phyloP scores from a whole-genome alignment of 768 basidiomycete species.

The Collybia mongolica region DNA sequence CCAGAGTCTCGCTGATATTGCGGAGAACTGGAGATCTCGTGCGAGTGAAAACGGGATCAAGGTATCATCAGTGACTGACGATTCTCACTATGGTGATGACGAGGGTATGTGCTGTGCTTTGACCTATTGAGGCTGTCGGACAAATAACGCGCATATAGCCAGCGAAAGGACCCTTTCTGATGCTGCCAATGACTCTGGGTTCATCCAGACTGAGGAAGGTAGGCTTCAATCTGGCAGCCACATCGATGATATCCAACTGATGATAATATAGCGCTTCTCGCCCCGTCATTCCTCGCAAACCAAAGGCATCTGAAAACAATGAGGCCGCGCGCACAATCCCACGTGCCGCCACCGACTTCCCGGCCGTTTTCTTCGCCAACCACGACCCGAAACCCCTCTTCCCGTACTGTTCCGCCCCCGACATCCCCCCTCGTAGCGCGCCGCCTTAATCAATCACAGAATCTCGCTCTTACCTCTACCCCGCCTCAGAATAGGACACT shows the following conservation, averaged over 20 bases:
- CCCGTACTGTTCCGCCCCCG: slow-evolving; percentile 22
- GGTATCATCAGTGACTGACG: slow-evolving; percentile 52
- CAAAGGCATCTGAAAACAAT: slow-evolving; percentile 31
- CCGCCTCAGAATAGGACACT: slow-evolving; percentile 68
- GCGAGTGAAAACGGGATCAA: slow-evolving; percentile 73
- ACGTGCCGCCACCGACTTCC: slow-evolving; percentile 35
- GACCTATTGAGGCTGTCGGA: slow-evolving; percentile 1
- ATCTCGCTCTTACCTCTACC: slow-evolving; percentile 44
- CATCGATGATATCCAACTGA: slow-evolving; percentile 12
- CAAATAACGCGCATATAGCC: slow-evolving; percentile 47
- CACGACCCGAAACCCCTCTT: slow-evolving; percentile 18
- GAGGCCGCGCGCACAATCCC: slow-evolving; percentile 58
- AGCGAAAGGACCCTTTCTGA: slow-evolving; percentile 51
- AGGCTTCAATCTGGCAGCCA: slow-evolving; percentile 4
- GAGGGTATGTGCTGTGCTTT: slow-evolving; percentile 36
- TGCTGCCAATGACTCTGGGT: slow-evolving; percentile 42
- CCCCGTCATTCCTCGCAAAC: slow-evolving; percentile 56
- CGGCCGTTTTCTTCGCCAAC: slow-evolving; percentile 36
- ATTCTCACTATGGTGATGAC: slow-evolving; percentile 42
- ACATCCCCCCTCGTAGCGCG: slow-evolving; percentile 34
- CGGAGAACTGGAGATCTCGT: slow-evolving; percentile 70
- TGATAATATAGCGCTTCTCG: slow-evolving; percentile 45
- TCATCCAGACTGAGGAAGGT: slow-evolving; percentile 53
- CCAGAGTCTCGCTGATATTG: slow-evolving; percentile 56
- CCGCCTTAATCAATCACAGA: slow-evolving; percentile 32